phyloP scores from a whole-genome alignment of 2,329 filamentous ascomycete species.

The Mariannaea elegans region DNA sequence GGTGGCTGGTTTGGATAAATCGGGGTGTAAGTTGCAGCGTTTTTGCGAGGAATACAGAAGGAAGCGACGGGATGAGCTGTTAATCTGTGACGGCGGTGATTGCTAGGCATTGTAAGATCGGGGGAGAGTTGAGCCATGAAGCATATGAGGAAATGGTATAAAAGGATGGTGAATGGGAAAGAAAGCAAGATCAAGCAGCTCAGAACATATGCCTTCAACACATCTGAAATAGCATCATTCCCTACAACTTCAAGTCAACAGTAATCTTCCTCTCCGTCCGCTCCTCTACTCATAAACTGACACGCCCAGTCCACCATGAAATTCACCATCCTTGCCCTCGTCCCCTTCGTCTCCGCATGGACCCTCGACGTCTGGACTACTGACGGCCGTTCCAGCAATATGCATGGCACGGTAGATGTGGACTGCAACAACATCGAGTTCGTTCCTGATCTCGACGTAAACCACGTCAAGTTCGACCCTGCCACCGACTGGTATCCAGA shows the following conservation, averaged over 20 bases:
- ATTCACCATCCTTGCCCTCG: background rate
- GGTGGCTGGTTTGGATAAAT: no score
- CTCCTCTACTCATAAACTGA: background rate
- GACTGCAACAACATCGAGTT: slow-evolving; percentile 8
- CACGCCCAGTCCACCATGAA: background rate
- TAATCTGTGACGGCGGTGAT: background rate
- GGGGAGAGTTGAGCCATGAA: slow-evolving; percentile 7
- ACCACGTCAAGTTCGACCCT: slow-evolving; percentile 14
- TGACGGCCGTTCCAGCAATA: slow-evolving; percentile 7
- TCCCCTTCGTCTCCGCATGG: slow-evolving; percentile 9
- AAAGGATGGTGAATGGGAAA: background rate
- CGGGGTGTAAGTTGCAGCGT: no score
- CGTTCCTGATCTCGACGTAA: slow-evolving; percentile 2
- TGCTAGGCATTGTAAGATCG: slow-evolving; percentile 8
- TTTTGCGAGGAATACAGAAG: background rate
- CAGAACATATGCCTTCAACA: background rate
- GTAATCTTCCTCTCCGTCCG: background rate
- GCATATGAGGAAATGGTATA: slow-evolving; percentile 1
- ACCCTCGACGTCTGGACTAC: slow-evolving; percentile 10
- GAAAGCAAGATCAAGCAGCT: background rate
- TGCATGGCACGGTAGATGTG: slow-evolving; percentile 6
- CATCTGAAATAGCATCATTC: background rate
- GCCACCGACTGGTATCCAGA: slow-evolving; percentile 1
- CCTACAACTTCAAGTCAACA: background rate
- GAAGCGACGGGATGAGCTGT: background rate